Evolutionary conservation across 495 filamentous ascomycete species (phyloP).

Genomic region (Geoglossum glabrum): DNA sequence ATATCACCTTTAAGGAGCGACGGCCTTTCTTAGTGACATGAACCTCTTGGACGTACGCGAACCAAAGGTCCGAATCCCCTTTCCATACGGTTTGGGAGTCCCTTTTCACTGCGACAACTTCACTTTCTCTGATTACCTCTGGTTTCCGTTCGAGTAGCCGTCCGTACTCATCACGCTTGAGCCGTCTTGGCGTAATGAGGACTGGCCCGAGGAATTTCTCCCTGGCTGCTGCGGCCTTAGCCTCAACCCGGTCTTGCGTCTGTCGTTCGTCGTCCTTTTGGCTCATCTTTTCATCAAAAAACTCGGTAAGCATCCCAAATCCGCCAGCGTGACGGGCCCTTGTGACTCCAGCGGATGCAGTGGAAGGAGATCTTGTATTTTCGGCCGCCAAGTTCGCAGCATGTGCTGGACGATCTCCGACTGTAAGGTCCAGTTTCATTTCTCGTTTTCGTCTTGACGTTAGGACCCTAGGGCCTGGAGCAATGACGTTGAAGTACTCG

Average conservation of each 20-base stretch:
- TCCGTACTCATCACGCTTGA: slow-evolving; percentile 15
- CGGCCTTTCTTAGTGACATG: slow-evolving; percentile 17
- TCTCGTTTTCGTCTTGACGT: background rate
- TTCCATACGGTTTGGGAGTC: slow-evolving; percentile 33
- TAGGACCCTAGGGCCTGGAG: background rate
- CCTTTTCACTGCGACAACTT: slow-evolving; percentile 27
- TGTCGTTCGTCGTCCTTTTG: background rate
- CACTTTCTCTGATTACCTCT: slow-evolving; percentile 20
- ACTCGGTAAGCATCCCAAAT: background rate
- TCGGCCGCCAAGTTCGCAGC: background rate
- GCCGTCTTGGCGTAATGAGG: slow-evolving; percentile 13
- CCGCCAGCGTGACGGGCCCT: background rate
- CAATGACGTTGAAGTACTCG: slow-evolving; percentile 18
- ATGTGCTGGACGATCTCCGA: background rate
- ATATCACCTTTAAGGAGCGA: slow-evolving; percentile 37
- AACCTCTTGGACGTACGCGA: slow-evolving; percentile 41
- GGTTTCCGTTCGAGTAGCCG: slow-evolving; percentile 4
- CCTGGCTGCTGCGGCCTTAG: background rate
- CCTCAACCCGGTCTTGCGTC: background rate
- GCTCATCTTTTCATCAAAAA: background rate
- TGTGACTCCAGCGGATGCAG: background rate
- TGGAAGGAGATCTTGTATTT: background rate
- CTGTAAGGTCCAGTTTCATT: background rate
- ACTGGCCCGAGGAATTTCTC: slow-evolving; percentile 9
- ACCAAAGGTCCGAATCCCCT: slow-evolving; percentile 29